Base-by-base conservation (phyloP, 352 stramenopile species). In the Phytophthora vignae region DNA sequence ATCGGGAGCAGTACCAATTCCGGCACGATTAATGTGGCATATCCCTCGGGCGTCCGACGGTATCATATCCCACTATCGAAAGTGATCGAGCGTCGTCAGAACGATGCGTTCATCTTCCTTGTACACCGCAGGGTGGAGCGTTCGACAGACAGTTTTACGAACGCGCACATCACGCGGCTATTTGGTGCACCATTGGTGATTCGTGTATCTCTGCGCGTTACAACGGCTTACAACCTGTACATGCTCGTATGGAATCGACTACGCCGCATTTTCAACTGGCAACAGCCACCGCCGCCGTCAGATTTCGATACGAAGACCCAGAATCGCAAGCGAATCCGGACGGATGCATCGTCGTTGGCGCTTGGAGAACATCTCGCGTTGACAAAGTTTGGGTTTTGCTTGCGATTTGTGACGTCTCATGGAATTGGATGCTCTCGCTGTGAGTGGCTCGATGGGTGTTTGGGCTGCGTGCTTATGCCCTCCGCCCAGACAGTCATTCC, bases 361-460 rank as follows among this genome's bases (percentile, higher is more conserved):
- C 77, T 96, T 11, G 90, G 90, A 31, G 64, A 77, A 2, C 86
- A 95, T 66, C 75, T 95, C 19, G 14, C 73, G 2, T 54, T 84
- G 42, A 92, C 86, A 33, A 85, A 85, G 60, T 96, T 95, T 76
- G 91, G 91, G 0, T 97, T 97, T 74, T 94, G 87, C 36, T 75
- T 97, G 17, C 84, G 90, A 0, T 78, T 93, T 76, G 90, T 96
- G 21, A 96, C 89, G 3, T 90, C 83, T 21, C 80, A 91, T 69
- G 90, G 91, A 12, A 81, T 86, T n/a, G 88, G 89, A 19, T 98
- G 92, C 53, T 95, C 89, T 49, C 81, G 87, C n/a, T 98, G 91
- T 60, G 87, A 95, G 44, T 98, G 92, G 92, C 73, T 97, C 1
- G 80, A 94, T 67, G 89, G 88, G 2, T 98, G 92, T 62, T 80